A percentile compares a stretch with the other conserved stretches of the same genome.
These are phyloP conservation scores for Neonectria coccinea DNA, from an alignment of 2,329 filamentous ascomycete genomes.

Conservation along the genomic window DNA sequence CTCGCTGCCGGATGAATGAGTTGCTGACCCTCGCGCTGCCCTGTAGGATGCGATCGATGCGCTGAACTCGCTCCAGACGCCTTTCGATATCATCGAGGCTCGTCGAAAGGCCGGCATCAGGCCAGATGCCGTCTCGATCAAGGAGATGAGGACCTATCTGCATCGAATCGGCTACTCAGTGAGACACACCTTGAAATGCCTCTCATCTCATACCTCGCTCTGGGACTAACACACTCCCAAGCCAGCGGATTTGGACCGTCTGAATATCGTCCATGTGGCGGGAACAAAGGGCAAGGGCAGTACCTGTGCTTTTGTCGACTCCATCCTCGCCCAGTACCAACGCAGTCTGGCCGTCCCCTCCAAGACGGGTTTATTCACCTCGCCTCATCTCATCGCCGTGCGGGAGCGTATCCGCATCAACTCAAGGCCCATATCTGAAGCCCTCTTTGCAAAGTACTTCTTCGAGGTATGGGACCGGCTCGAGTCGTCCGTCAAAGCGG, in stretches of 20 bases:
- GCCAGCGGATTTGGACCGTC: slow-evolving; percentile 63
- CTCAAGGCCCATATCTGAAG: slow-evolving; percentile 67
- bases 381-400: slow-evolving; percentile 75
- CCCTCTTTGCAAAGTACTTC: slow-evolving; percentile 72
- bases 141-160: slow-evolving; percentile 84
- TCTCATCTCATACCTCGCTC: slow-evolving; percentile 3
- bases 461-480: slow-evolving; percentile 75
- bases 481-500: slow-evolving; percentile 48
- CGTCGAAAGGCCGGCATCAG: slow-evolving; percentile 79
- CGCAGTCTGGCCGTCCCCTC: slow-evolving; percentile 48
- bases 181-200: slow-evolving; percentile 27
- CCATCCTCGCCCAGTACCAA: slow-evolving; percentile 68
- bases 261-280: slow-evolving; percentile 77
- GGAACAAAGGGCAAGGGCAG: slow-evolving; percentile 84
- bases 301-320: slow-evolving; percentile 75
- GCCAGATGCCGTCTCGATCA: slow-evolving; percentile 76
- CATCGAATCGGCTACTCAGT: slow-evolving; percentile 80
- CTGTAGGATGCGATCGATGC: slow-evolving; percentile 83
- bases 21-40: slow-evolving; percentile 21
- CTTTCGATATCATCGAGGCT: slow-evolving; percentile 82
- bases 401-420: slow-evolving; percentile 76
- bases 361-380: slow-evolving; percentile 74
- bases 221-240: slow-evolving; percentile 31
- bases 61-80: slow-evolving; percentile 91
- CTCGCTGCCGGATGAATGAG: not conserved